Base-by-base conservation (phyloP, 192 early-diverging fungal genomes). In the Entomortierella lignicola region DNA sequence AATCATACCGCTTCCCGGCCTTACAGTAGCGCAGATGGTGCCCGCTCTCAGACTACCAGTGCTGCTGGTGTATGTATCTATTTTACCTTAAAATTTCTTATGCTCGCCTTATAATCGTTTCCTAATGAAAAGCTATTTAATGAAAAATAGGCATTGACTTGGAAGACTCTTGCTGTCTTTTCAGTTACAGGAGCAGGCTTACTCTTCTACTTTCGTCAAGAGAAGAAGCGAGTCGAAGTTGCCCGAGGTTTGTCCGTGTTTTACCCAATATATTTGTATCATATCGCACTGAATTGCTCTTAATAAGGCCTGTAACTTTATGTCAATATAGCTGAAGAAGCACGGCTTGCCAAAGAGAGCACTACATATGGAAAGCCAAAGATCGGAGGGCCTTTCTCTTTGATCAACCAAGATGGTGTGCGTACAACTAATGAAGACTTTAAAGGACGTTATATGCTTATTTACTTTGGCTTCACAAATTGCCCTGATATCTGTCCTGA, bases 401-500 rank as follows among this genome's bases (percentile, higher is more conserved):
- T 99, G 52, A 92, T 93, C 6, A 90, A 99, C 75, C 91, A 93
- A 50, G 77, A 94, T 52, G 95, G 95, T 20, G 77, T 88, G 34
- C 80, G 83, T 3, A 88, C 90, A 1, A 93, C 93, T 13, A 89
- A 95, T 67, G 82, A 91, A 55, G 88, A 92, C 61, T 94, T 94
- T 71, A 85, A 85, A 26, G 98, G 95, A 29, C 91, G 91, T 42
- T 98, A 90, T 75, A 89, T 91, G 83, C 83, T 99, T 63, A 83
- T 98, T 8, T 99, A 99, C 84, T 99, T 99, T 90, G 98, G 98
- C n/a, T 99, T 98, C 85, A 98, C 96, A 31, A 94, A 98, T 82
- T 99, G 98, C 80, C 98, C 98, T 2, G 98, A 99, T 85, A 96
- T 99, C 55, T 99, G 98, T 52, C 98, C 98, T 5, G 98, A 98